Evolutionary conservation across 2,329 filamentous ascomycete species (phyloP), one percentile per base, ranked within the genome.

Genomic region (Aspergillus aculeatinus): DNA sequence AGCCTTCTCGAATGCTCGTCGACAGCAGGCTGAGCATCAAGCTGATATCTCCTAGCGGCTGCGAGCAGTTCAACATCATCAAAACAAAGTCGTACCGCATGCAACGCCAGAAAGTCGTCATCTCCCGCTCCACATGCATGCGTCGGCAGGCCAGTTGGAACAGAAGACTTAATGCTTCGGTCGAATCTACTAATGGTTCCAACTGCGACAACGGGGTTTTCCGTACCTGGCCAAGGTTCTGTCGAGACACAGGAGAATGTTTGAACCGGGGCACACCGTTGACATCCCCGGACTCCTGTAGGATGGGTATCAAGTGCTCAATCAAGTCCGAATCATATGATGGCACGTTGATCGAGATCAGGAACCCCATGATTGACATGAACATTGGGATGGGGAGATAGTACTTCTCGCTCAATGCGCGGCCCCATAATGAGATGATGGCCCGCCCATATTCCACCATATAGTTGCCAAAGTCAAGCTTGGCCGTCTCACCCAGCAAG

Each of bases 31-130:
- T 79, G 16, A 88, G 70, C 59, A 82, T 82, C 19, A 85, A 70
- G 3, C 77, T 77, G 51, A 88, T 84, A 50, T 87, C 82, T 6
- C 75, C 68, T n/a, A 85, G 74, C 6, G 81, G 83, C 60, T 87
- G 85, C 47, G 81, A 81, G 61, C 81, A 81, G 65, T 83, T 82
- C 5, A 88, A 74, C 71, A 87, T 82, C 69, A 87, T 79, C 33
- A 87, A 71, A n/a, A 84, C 77, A 66, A 86, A 86, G 35, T 83
- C 81, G 58, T 81, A 82, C 12, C 82, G 79, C 59, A 88, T 81
- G n/a, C 74, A 71, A 33, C 76, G 74, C 86, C 86, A 89, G 65
- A 88, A 83, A 12, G 69, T 73, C 19, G 74, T 69, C 23, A 78
- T 71, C 2, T 80, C 76, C 2, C 74, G 72, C 19, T 80, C 76